Base-by-base conservation (phyloP, 345 rosid species). In the Brassica rapa region DNA sequence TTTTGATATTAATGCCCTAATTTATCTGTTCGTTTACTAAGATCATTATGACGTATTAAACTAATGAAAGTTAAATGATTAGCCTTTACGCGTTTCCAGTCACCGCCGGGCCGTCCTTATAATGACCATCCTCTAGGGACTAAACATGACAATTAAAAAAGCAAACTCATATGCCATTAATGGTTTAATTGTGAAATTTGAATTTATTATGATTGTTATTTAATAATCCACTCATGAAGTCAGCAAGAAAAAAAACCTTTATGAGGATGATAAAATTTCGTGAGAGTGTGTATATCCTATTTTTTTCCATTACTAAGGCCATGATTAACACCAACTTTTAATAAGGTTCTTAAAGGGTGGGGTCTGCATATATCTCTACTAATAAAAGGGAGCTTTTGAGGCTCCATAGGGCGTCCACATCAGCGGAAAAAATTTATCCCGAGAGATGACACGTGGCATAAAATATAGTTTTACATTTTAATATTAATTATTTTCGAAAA, bases 91-190 rank as follows among this genome's bases (percentile, higher is more conserved):
- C 82, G 82, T 80, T 79, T 73, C 62, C 55, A 27, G 66, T 73
- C 82, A 79, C 82, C 82, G 82, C 49, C 82, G 82, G 37, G 69
- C 82, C 79, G 79, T 46, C 82, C 82, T 62, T 80, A 80, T 74
- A 62, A 29, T 61, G 46, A 73, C 73, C 69, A 67, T 73, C 23
- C 21, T 79, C 60, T 60, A 21, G 43, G 73, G 73, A 72, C 77
- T 67, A 57, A 78, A 77, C 23, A 77, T 37, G 66, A 0, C 71
- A 39, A 64, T 56, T 70, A 55, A 64, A 64, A 12, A 55, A 71
- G 12, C 24, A 63, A 24, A 7, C 71, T 37, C 14, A 37, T 39
- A 71, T 77, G 59, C 30, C 70, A 49, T 49, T 23, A 66, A 61
- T 68, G 23, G 37, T 8, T 24, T 39, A 25, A 4, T 23, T 70